Evolutionary conservation across 305 asterid genomes (phyloP), one percentile per base, ranked within the genome.

Genomic region (Lippia alba): DNA sequence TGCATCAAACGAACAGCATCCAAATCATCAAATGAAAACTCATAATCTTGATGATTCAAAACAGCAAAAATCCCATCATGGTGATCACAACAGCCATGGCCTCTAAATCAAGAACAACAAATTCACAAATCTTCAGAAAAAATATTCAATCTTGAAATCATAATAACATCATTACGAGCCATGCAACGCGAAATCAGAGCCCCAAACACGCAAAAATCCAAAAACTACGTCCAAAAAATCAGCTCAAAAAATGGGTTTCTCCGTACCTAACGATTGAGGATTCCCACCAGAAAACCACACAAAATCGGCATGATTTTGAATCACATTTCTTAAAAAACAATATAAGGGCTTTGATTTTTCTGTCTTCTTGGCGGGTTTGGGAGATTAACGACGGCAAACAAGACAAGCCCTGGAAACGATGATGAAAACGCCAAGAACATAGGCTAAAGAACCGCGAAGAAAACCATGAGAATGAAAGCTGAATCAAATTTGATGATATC

Each of bases 241-340:
- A 36, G 41, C 3, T 4, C 61, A 16, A 32, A 6, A 58, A 39
- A 32, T 58, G 11, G 14, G 45, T 61, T 16, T 3, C 20, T 18
- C 15, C 56, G 55, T 75, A 75, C 79, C 71, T 75, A 36, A 40
- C 8, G 46, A 34, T 58, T 49, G 19, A 63, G 67, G 56, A 68
- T 56, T 69, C 60, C 65, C 79, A 50, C 15, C 48, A 34, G 10
- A 34, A 41, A 40, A 19, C 48, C 60, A 53, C 15, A 10, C 12
- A 40, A 58, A 59, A 69, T 67, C 30, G 44, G 51, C 57, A 18
- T 12, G 48, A 64, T 44, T 45, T 30, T 19, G 56, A 62, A 67
- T 74, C 79, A 15, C 50, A 61, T 49, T 61, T 51, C 15, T 53
- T 53, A 18, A 16, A 34, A 53, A 7, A 56, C 58, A 63, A 51